Percentiles rank a stretch among this genome's conserved stretches.
These are phyloP conservation scores for Earliella scabrosa DNA, from an alignment of 1,284 basidiomycete species.

Conservation along the genomic window DNA sequence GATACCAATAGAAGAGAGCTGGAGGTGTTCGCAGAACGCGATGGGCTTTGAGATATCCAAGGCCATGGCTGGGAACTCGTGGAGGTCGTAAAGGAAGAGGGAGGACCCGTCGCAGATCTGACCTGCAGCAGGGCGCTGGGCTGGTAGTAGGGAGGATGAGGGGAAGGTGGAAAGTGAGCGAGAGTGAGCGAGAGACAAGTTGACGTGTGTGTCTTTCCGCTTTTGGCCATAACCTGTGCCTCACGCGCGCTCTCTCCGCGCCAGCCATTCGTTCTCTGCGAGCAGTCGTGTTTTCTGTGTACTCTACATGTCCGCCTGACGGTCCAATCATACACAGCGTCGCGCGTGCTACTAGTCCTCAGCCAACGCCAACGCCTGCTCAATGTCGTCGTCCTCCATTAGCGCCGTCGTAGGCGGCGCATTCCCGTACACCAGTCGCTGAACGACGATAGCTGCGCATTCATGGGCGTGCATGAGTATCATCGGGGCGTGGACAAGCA, in stretches of 20 bases:
- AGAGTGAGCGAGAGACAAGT: constrained; percentile 12
- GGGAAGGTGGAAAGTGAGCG: not conserved
- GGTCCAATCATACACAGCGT: not conserved
- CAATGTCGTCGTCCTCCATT: constrained; percentile 68
- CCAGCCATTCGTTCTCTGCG: no score
- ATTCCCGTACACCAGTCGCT: constrained; percentile 74
- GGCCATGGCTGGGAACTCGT: constrained; percentile 18
- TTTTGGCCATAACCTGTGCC: constrained; percentile 19
- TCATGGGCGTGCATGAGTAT: not conserved
- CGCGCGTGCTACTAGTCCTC: constrained; percentile 48
- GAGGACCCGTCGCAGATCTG: constrained; percentile 33
- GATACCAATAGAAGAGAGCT: constrained; percentile 95
- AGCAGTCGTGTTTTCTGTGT: no score
- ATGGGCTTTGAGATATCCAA: constrained; percentile 35
- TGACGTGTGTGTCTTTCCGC: constrained; percentile 30
- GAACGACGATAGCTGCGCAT: constrained; percentile 64
- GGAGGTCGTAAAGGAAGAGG: constrained; percentile 15
- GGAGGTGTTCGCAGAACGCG: constrained; percentile 74
- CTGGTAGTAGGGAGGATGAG: constrained; percentile 3
- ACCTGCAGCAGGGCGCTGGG: constrained; percentile 30
- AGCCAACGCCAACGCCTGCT: constrained; percentile 66
- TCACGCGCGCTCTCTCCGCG: constrained; percentile 20
- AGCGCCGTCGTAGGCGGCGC: constrained; percentile 55
- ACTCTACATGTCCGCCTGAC: not conserved
- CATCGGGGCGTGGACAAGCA: no score